Evolutionary conservation across 2,329 filamentous ascomycete species (phyloP).

Genomic region (Knufia petricola): DNA sequence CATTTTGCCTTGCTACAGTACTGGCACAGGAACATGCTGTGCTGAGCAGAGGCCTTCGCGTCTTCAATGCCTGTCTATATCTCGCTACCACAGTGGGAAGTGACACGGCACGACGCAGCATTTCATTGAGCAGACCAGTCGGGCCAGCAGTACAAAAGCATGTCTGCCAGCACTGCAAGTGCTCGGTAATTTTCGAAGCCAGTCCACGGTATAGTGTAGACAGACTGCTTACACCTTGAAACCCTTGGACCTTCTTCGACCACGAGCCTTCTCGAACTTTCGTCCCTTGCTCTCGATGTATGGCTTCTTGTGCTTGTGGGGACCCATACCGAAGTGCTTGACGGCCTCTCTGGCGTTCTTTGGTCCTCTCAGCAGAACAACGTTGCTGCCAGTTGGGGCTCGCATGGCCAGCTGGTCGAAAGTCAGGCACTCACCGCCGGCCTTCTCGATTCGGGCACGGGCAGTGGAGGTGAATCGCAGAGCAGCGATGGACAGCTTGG

Average conservation of each 20-base stretch:
- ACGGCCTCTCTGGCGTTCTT: constrained; percentile 97
- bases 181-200: not conserved
- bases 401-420: constrained; percentile 95
- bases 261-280: constrained; percentile 99
- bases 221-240: constrained; percentile 89
- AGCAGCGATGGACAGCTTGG: constrained; percentile 88
- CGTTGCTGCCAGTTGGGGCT: constrained; percentile 93
- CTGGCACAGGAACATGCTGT: not conserved
- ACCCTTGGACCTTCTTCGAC: constrained; percentile 93
- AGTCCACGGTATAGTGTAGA: not conserved
- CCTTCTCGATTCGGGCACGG: constrained; percentile 83
- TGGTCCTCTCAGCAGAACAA: constrained; percentile 88
- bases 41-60: not conserved
- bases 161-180: not conserved
- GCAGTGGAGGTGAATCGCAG: constrained; percentile 95
- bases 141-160: not conserved
- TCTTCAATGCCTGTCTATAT: not conserved
- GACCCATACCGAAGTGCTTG: constrained; percentile 98
- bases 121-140: not conserved
- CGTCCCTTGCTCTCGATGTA: constrained; percentile 96
- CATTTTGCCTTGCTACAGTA: not conserved
- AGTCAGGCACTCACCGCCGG: constrained; percentile 89
- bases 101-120: not conserved
- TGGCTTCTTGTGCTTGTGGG: constrained; percentile 98
- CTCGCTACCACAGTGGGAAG: not conserved